Conservation (phyloP, 1,284 basidiomycete genomes). For the Thecaphora thlaspeos region DNA sequence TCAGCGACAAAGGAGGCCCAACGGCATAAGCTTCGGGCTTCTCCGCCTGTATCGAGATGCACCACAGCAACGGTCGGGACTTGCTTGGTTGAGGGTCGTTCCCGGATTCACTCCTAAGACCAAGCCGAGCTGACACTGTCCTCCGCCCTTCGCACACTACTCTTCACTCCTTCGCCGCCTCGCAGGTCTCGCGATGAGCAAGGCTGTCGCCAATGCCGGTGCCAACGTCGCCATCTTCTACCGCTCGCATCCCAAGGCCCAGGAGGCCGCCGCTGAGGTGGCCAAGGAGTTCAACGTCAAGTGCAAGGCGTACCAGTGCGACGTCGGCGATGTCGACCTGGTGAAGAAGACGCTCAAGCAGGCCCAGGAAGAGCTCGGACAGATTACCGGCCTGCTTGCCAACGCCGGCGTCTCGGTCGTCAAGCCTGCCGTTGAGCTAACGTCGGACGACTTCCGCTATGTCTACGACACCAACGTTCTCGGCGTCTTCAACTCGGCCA, state of each 20-base stretch:
- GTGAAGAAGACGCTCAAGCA: constrained; percentile 53
- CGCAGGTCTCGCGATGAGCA: constrained; percentile 54
- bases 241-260: constrained; percentile 55
- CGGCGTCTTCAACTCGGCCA: constrained; percentile 57
- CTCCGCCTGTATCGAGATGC: too few species aligned
- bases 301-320: constrained; percentile 58
- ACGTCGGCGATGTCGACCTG: constrained; percentile 51
- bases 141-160: too few species aligned
- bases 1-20: too few species aligned
- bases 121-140: too few species aligned
- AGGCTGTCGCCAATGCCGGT: constrained; percentile 53
- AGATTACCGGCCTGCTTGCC: constrained; percentile 53
- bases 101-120: too few species aligned
- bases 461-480: constrained; percentile 58
- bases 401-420: constrained; percentile 56
- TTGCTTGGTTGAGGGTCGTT: too few species aligned
- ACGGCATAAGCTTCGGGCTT: too few species aligned
- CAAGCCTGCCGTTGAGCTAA: constrained; percentile 57
- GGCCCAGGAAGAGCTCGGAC: constrained; percentile 51
- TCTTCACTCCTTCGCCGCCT: too few species aligned
- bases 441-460: constrained; percentile 54
- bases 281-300: constrained; percentile 55
- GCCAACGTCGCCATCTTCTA: constrained; percentile 57
- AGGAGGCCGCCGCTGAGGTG: constrained; percentile 48
- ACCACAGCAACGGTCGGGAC: too few species aligned